These are phyloP conservation scores for Wickerhamomyces hampshirensis DNA, from an alignment of 805 yeast species.

Conservation along the genomic window DNA sequence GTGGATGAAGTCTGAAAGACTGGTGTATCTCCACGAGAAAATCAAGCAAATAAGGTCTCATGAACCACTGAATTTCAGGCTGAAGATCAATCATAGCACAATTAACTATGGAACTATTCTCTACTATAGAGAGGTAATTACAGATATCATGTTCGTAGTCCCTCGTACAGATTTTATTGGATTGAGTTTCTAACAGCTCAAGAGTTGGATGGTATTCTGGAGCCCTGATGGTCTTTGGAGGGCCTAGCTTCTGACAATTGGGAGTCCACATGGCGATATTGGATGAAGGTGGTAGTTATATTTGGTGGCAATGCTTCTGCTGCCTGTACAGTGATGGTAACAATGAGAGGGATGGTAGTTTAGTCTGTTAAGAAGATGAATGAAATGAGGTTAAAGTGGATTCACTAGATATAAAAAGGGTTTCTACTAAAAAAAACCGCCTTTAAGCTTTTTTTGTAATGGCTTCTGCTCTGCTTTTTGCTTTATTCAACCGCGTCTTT, in stretches of 20 bases:
- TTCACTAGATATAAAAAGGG: too few relatives aligned
- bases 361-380: too few relatives aligned
- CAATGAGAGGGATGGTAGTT: too few relatives aligned
- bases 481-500: too few relatives aligned
- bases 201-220: conserved; percentile 32
- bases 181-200: conserved; percentile 39
- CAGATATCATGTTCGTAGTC: conserved; percentile 42
- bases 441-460: too few relatives aligned
- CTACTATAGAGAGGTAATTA: conserved; percentile 35
- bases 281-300: too few relatives aligned
- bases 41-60: conserved; percentile 76
- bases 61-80: conserved; percentile 77
- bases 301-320: too few relatives aligned
- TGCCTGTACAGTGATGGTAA: too few relatives aligned
- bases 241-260: conserved; percentile 19
- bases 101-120: conserved; percentile 26
- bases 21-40: conserved; percentile 66
- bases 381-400: too few relatives aligned
- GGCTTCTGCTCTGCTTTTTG: too few relatives aligned
- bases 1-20: conserved; percentile 55
- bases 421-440: too few relatives aligned
- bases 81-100: conserved; percentile 69
- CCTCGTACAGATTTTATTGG: conserved; percentile 34
- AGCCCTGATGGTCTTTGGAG: conserved; percentile 26
- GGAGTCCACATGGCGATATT: conserved; percentile 26